Evolutionary conservation across 805 yeast species (phyloP).

Genomic region (Debaryomyces hansenii): DNA sequence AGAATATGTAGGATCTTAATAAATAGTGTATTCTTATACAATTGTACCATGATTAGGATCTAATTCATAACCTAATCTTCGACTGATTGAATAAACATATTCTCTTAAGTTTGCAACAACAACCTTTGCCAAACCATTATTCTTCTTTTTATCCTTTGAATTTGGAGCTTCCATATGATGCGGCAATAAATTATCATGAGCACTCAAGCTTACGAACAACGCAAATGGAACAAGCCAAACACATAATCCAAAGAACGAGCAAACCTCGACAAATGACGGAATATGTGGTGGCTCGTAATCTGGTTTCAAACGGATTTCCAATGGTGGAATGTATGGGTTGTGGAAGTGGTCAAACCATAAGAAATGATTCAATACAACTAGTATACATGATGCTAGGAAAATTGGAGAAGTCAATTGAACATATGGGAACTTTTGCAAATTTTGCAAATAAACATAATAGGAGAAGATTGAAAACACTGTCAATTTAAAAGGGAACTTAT

Average conservation of each 20-base stretch:
- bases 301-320: conserved; percentile 56
- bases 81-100: conserved; percentile 43
- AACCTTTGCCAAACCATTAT: conserved; percentile 65
- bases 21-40: conserved; percentile 22
- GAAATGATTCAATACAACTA: conserved; percentile 79
- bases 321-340: conserved; percentile 69
- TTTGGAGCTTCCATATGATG: conserved; percentile 35
- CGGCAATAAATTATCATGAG: conserved; percentile 88
- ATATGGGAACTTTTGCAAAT: conserved; percentile 79
- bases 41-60: conserved; percentile 56
- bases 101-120: conserved; percentile 56
- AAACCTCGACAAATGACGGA: conserved; percentile 84
- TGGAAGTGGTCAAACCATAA: conserved; percentile 88
- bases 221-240: conserved; percentile 95
- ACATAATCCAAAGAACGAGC: conserved; percentile 92
- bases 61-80: conserved; percentile 64
- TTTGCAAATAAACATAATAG: conserved; percentile 72
- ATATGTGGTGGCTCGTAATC: conserved; percentile 63
- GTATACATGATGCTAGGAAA: conserved; percentile 67
- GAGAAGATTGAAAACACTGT: conserved; percentile 69
- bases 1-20: too few species aligned
- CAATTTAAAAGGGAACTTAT: conserved; percentile 73
- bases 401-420: conserved; percentile 70
- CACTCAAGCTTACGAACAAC: conserved; percentile 85
- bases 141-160: conserved; percentile 29